A percentile compares a stretch with the other conserved stretches of the same genome.
phyloP scores from a whole-genome alignment of 2,329 filamentous ascomycete species.

The Penicillium hordei region DNA sequence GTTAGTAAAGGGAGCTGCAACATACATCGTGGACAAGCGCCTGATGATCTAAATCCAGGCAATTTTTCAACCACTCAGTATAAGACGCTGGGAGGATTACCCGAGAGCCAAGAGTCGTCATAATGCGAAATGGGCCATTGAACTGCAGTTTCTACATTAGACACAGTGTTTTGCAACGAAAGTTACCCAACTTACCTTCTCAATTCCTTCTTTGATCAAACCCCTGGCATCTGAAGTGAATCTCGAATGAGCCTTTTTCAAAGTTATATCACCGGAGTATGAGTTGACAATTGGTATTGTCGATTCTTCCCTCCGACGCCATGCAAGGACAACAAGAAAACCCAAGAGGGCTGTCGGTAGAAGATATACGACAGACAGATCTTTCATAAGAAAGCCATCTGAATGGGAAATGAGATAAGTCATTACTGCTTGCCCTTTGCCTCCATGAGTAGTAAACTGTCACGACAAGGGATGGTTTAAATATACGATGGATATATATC shows the following conservation, averaged over 20 bases:
- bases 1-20: background rate
- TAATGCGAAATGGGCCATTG: constrained; percentile 1
- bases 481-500: too few species aligned
- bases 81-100: background rate
- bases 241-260: background rate
- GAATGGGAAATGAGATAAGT: too few species aligned
- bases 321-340: background rate
- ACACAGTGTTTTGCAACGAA: too few species aligned
- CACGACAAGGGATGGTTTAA: too few species aligned
- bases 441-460: too few species aligned
- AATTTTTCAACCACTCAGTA: background rate
- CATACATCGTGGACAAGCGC: background rate
- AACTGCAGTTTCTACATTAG: background rate
- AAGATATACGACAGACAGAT: background rate
- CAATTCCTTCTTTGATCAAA: background rate
- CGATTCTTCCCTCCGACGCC: background rate
- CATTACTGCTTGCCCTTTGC: too few species aligned
- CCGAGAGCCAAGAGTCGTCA: background rate
- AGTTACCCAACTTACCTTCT: background rate
- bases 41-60: background rate
- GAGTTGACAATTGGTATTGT: background rate
- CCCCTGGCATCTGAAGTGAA: background rate
- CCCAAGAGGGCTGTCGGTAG: background rate
- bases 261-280: background rate
- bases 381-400: background rate